phyloP scores from a whole-genome alignment of 805 yeast species.

The Sungouiozyma ichnusensis region DNA sequence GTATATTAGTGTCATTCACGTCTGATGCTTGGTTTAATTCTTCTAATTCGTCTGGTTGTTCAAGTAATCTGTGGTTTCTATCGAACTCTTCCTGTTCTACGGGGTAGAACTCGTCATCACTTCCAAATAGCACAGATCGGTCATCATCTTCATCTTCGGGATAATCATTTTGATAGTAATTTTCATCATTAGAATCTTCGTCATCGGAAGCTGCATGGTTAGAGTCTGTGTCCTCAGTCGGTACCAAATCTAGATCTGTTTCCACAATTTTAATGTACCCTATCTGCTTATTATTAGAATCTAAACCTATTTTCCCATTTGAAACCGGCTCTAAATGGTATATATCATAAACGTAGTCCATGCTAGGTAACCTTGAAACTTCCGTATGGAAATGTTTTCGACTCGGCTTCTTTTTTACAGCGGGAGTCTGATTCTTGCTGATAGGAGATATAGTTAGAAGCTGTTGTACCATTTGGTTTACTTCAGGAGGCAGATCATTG shows the following conservation, averaged over 20 bases:
- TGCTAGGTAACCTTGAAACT: slow-evolving; percentile 17
- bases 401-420: slow-evolving; percentile 18
- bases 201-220: slow-evolving; percentile 48
- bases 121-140: slow-evolving; percentile 29
- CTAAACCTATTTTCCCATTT: slow-evolving; percentile 37
- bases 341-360: slow-evolving; percentile 89
- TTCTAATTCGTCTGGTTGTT: slow-evolving; percentile 1
- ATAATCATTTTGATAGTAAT: slow-evolving; percentile 83
- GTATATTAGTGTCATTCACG: neutral
- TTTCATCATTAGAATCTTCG: slow-evolving; percentile 86
- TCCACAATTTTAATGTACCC: slow-evolving; percentile 36
- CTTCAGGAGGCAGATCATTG: slow-evolving; percentile 43
- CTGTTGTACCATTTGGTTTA: slow-evolving; percentile 64
- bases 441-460: slow-evolving; percentile 36
- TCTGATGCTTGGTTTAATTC: slow-evolving; percentile 1
- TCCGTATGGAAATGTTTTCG: slow-evolving; percentile 13
- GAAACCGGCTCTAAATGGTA: slow-evolving; percentile 58
- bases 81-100: slow-evolving; percentile 24
- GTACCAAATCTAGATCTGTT: slow-evolving; percentile 28
- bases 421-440: slow-evolving; percentile 9
- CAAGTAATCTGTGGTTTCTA: slow-evolving; percentile 1
- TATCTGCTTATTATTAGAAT: slow-evolving; percentile 25
- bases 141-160: slow-evolving; percentile 87
- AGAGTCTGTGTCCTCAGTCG: slow-evolving; percentile 31
- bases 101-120: slow-evolving; percentile 30